Evolutionary conservation across 2,329 filamentous ascomycete genomes (phyloP).

Genomic region (Venturia carpophila): DNA sequence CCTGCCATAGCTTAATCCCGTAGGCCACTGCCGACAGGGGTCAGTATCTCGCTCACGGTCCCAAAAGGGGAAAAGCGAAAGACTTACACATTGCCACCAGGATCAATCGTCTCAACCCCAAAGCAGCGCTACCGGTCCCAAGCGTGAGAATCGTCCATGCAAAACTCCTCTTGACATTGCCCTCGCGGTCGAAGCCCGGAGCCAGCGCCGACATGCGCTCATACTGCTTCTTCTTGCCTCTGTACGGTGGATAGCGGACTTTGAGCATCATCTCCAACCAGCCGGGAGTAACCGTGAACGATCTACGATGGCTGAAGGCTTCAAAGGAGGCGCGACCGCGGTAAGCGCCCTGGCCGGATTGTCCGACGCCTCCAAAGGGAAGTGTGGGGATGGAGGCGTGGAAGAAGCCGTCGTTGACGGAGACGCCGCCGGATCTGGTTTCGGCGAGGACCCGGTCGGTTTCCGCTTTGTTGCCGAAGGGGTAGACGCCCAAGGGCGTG

Average conservation of each 20-base stretch:
- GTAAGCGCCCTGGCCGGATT: slow-evolving; percentile 69
- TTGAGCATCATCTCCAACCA: slow-evolving; percentile 62
- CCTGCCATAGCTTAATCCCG: slow-evolving; percentile 14
- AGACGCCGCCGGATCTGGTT: slow-evolving; percentile 45
- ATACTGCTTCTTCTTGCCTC: slow-evolving; percentile 47
- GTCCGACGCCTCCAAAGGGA: slow-evolving; percentile 75
- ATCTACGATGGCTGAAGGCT: slow-evolving; percentile 55
- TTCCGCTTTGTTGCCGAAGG: slow-evolving; percentile 76
- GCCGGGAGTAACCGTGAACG: slow-evolving; percentile 52
- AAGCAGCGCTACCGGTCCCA: slow-evolving; percentile 15
- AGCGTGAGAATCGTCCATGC: slow-evolving; percentile 26
- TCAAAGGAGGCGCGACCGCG: slow-evolving; percentile 69
- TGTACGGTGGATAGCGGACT: slow-evolving; percentile 58
- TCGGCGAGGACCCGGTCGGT: slow-evolving; percentile 53
- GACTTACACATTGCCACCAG: slow-evolving; percentile 19
- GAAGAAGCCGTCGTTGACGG: slow-evolving; percentile 54
- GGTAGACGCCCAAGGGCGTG: slow-evolving; percentile 76
- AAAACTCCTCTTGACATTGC: slow-evolving; percentile 30
- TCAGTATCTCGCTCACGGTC: too few species aligned
- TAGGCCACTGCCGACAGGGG: slow-evolving; percentile 4
- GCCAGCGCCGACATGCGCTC: slow-evolving; percentile 43
- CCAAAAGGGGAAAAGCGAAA: neutral
- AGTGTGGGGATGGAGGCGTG: slow-evolving; percentile 64
- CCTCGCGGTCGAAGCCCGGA: slow-evolving; percentile 55
- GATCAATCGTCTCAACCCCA: slow-evolving; percentile 18